These are phyloP conservation scores for Microsporum canis DNA, from an alignment of 2,329 filamentous ascomycete genomes.

Conservation along the genomic window DNA sequence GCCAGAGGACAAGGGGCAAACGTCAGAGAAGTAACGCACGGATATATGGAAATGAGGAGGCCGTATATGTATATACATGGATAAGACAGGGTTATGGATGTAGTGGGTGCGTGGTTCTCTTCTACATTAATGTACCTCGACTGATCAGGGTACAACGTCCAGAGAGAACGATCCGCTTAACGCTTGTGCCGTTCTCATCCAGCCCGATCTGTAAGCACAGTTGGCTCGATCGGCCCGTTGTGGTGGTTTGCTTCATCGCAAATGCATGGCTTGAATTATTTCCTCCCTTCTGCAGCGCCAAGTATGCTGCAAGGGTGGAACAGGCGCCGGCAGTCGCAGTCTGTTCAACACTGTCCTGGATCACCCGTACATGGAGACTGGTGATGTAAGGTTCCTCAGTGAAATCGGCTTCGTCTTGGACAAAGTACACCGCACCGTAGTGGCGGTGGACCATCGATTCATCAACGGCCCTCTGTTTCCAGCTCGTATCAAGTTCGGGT, in stretches of 20 bases:
- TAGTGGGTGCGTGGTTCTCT: neutral
- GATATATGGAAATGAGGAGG: neutral
- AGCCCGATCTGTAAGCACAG: conserved; percentile 38
- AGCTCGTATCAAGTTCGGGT: conserved; percentile 21
- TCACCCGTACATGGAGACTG: conserved; percentile 24
- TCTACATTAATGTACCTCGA: conserved; percentile 14
- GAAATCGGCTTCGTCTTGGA: conserved; percentile 18
- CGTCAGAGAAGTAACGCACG: neutral
- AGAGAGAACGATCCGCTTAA: conserved; percentile 15
- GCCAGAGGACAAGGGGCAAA: neutral
- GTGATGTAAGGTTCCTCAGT: conserved; percentile 20
- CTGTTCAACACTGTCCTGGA: conserved; percentile 32
- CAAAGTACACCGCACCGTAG: conserved; percentile 25
- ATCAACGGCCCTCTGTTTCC: conserved; percentile 11
- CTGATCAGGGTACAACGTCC: conserved; percentile 15
- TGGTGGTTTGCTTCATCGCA: conserved; percentile 41
- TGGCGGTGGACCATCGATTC: conserved; percentile 12
- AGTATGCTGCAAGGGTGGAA: conserved; percentile 35
- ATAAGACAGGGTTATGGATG: neutral
- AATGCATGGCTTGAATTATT: conserved; percentile 21
- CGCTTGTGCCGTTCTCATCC: conserved; percentile 21
- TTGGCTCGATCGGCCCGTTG: conserved; percentile 42
- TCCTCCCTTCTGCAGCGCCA: conserved; percentile 33
- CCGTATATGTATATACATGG: neutral
- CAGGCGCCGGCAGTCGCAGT: conserved; percentile 43